Evolutionary conservation across 768 basidiomycete species (phyloP).

Genomic region (Mycena albidolilacea): DNA sequence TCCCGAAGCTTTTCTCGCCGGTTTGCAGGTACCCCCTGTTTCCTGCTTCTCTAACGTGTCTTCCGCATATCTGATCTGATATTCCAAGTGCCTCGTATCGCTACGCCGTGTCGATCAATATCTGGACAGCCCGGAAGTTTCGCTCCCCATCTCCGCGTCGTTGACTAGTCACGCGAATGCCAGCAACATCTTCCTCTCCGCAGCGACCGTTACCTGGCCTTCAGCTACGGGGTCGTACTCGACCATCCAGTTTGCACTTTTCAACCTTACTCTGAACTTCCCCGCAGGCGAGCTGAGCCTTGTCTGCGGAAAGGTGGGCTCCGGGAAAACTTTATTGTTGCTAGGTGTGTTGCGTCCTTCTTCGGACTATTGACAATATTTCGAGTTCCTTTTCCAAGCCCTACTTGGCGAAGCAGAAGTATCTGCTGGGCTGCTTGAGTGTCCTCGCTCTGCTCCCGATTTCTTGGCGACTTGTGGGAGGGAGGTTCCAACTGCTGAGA

Average conservation of each 20-base stretch:
- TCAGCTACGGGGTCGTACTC: slow-evolving; percentile 41
- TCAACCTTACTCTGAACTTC: slow-evolving; percentile 86
- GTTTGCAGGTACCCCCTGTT: slow-evolving; percentile 62
- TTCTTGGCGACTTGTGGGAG: slow-evolving; percentile 58
- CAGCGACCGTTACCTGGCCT: slow-evolving; percentile 91
- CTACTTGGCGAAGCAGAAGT: too few species aligned
- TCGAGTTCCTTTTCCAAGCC: too few species aligned
- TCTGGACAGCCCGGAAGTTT: slow-evolving; percentile 80
- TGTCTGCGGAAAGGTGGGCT: slow-evolving; percentile 89
- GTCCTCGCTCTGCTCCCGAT: too few species aligned
- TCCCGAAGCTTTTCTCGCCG: slow-evolving; percentile 76
- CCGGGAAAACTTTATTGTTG: slow-evolving; percentile 90
- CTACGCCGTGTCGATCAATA: slow-evolving; percentile 93
- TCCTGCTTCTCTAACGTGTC: background rate
- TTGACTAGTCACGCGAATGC: slow-evolving; percentile 66
- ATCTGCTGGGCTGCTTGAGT: too few species aligned
- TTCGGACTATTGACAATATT: too few species aligned
- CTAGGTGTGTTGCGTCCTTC: slow-evolving; percentile 67
- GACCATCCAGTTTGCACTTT: slow-evolving; percentile 74
- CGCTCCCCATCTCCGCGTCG: slow-evolving; percentile 61
- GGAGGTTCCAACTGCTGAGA: slow-evolving; percentile 59
- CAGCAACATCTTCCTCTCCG: slow-evolving; percentile 70
- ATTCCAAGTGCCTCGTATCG: slow-evolving; percentile 78
- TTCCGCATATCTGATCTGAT: background rate
- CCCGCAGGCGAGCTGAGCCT: slow-evolving; percentile 43